Evolutionary conservation across 306 rosid species (phyloP), one percentile per base, ranked within the genome.

Genomic region (Prinsepia uniflora): DNA sequence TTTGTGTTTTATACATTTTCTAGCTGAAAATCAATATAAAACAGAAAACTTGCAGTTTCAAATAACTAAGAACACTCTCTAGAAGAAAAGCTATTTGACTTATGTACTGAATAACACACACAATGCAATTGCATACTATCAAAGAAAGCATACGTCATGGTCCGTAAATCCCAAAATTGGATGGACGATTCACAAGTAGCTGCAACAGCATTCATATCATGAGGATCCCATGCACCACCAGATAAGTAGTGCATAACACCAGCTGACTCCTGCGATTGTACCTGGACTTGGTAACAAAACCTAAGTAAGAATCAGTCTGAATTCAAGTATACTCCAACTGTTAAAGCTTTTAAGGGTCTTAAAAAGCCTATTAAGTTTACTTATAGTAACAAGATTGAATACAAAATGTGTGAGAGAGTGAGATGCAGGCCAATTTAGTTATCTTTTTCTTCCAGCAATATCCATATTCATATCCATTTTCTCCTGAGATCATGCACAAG

Each of bases 181-280:
- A 91, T 70, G 34, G 89, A 82, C 34, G 98, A 94, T 84, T 90
- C 98, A 82, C 81, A 84, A 73, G 87, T 90, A 59, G 87, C 88
- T 22, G 92, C 94, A 76, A 94, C 82, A 77, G 92, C 91, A 87
- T 89, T 90, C 76, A 79, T 76, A 73, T 94, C 95, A 82, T 94
- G 98, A 5, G 98, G 98, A 86, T 94, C 97, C 97, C 98, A 94
- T 71, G 96, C 92, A 50, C 98, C 97, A 83, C 95, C 98, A 79
- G 94, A 86, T 67, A 92, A 79, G 80, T 84, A 81, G 83, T 86
- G 98, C 81, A 89, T 74, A 82, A 87, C 78, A 57, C 96, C 96
- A 63, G 89, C 92, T 17, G 99, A 91, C 78, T 89, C 92, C 80
- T 89, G 86, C 0, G 96, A 89, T 82, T 94, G 97, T 61, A 87